Base-by-base conservation (phyloP, 2,329 filamentous ascomycete species). In the Sporothrix schenckii region DNA sequence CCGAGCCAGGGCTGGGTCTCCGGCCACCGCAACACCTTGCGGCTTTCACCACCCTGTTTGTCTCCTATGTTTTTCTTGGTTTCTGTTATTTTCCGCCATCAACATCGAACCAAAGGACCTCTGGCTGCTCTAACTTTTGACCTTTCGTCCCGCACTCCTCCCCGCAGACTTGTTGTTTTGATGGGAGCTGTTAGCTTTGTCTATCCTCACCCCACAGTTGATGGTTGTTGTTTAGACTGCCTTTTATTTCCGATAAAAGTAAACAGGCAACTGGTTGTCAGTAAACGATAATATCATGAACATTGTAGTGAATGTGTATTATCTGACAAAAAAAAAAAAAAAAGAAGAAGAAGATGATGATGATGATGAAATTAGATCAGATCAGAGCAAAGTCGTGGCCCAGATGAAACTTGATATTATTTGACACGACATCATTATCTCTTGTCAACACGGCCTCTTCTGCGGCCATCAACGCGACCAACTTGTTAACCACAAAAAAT, bases 31-130 rank as follows among this genome's bases (percentile, higher is more conserved):
- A 44, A 61, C 58, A 47, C 21, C 58, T n/a, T 47, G n/a, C 41
- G 39, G n/a, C 39, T 4, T 27, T 27, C 39, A 47, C 21, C 58
- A 24, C 34, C 50, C 39, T 19, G 30, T 34, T 34, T 34, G 30
- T 34, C 39, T n/a, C 39, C 41, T 58, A 41, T 34, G 21, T 24
- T 54, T 9, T 56, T 34, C 16, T 14, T 41, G 16, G 9, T 41
- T 21, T 6, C 11, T 60, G 24, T 34, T 54, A 4, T 19, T 49
- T 49, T 49, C 44, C 14, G 44, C 44, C 44, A 49, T 60, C 30
- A 41, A 60, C 56, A 60, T 16, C 56, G 19, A 41, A 60, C 56
- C 19, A n/a, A 60, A 60, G 56, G 56, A 41, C 56, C 54, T 30
- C 19, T 60, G 16, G 34, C 1, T 41, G 11, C 21, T 5, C 11